Evolutionary conservation across 768 basidiomycete genomes (phyloP).

Genomic region (Rhizopogon roseolus): DNA sequence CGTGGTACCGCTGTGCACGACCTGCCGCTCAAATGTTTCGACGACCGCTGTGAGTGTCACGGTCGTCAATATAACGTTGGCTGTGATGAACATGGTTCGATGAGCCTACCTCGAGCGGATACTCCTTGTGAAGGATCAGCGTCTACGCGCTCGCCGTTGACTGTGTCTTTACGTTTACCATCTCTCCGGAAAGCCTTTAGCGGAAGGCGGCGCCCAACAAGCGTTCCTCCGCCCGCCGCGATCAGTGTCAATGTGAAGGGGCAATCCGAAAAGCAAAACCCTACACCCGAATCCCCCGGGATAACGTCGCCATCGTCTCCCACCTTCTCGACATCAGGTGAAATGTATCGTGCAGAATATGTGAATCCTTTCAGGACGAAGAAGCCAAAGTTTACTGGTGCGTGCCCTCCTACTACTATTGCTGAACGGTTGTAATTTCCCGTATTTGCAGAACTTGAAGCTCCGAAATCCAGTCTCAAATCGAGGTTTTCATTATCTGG

Average conservation of each 20-base stretch:
- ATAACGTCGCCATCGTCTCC: not conserved
- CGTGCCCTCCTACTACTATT: not conserved
- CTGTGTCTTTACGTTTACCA: conserved; percentile 4
- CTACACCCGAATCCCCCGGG: not conserved
- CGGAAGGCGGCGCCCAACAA: conserved; percentile 6
- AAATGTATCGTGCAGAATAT: conserved; percentile 9
- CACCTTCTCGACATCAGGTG: not conserved
- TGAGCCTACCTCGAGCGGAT: not conserved
- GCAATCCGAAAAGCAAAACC: not conserved
- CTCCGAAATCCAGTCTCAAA: not conserved
- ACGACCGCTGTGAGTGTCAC: conserved; percentile 1
- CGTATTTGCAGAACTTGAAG: not conserved
- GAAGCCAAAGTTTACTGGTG: conserved; percentile 7
- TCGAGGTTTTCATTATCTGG: not conserved
- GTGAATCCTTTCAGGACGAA: conserved; percentile 12
- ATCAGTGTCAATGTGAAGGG: not conserved
- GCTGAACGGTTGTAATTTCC: too few relatives aligned
- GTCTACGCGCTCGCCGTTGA: not conserved
- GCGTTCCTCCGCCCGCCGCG: not conserved
- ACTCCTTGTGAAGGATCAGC: not conserved
- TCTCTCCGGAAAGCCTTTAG: conserved; percentile 7
- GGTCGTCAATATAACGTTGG: conserved; percentile 8
- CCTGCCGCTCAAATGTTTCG: not conserved
- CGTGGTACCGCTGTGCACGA: conserved; percentile 1
- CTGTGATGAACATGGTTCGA: not conserved